Base-by-base conservation (phyloP, 805 yeast genomes). In the Saccharomyces eubayanus region DNA sequence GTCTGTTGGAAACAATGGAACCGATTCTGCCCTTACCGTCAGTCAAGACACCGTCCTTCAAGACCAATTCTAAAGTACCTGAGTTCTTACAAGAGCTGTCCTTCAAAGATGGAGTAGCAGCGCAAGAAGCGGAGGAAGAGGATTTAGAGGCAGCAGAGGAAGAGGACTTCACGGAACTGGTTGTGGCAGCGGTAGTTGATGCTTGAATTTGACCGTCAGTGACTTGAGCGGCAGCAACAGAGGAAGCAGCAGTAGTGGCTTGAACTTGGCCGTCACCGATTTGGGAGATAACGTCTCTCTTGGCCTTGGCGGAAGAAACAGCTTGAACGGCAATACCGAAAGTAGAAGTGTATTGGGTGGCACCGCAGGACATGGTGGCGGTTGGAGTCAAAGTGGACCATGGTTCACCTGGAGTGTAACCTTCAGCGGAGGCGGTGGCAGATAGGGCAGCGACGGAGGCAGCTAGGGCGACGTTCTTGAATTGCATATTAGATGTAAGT, bases 361-460 rank as follows among this genome's bases (percentile, higher is more conserved):
- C 61, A 57, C 82, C 85, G 63, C 82, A 82, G 10, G 80, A 59
- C 56, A 77, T 76, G 48, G 80, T 68, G 49, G 78, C 79, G 46
- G 69, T 54, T 60, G 94, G 91, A 41, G 90, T 84, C 69, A 86
- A 76, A 53, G 89, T 83, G 52, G 85, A 70, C 87, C 87, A 85
- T 60, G 84, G 53, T 20, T 59, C 53, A 55, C 57, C 57, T 40
- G 64, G 61, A 29, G 59, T 52, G 52, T 57, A 54, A 49, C 58
- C 62, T 29, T 57, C 59, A 29, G 59, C 62, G n/a, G 61, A 50
- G 45, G 54, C 61, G 16, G 58, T 45, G 46, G 63, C 49, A 30
- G 53, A 50, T 40, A 53, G 52, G 21, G 55, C 53, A 31, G 59
- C 49, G 46, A 61, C 57, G 48, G 65, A 54, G 47, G 63, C 57